A percentile compares a stretch with the other conserved stretches of the same genome.
phyloP scores from a whole-genome alignment of 1,284 basidiomycete genomes.

The Psilocybe mexicana region DNA sequence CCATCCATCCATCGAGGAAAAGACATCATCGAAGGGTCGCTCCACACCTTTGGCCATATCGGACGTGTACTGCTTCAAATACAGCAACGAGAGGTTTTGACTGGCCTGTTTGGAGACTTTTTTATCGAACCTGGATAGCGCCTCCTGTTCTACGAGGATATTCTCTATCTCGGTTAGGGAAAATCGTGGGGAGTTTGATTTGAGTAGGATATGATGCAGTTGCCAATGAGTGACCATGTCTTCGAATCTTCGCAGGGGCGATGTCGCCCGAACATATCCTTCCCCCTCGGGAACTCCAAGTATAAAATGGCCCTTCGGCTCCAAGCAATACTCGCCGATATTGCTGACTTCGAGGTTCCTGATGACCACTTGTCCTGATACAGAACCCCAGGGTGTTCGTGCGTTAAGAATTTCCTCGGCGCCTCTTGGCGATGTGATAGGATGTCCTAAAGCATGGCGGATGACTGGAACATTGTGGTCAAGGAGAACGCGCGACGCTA shows the following conservation, averaged over 20 bases:
- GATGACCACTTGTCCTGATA: conserved; percentile 37
- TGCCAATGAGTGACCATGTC: conserved; percentile 95
- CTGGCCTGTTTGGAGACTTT: conserved; percentile 12
- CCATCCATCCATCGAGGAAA: conserved; percentile 30
- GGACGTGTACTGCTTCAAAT: conserved; percentile 35
- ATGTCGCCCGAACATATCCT: conserved; percentile 85
- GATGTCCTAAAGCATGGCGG: conserved; percentile 54
- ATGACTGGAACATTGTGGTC: conserved; percentile 67
- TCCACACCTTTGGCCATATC: conserved; percentile 24
- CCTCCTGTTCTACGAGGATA: conserved; percentile 23
- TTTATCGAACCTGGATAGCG: conserved; percentile 6
- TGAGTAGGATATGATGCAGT: conserved; percentile 78
- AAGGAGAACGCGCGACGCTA: conserved; percentile 72
- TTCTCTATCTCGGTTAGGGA: conserved; percentile 41
- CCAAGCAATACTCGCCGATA: conserved; percentile 46
- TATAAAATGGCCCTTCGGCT: conserved; percentile 66
- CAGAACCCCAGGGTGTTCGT: conserved; percentile 44
- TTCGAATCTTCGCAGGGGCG: conserved; percentile 83
- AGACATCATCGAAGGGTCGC: conserved; percentile 29
- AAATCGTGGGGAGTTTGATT: conserved; percentile 38
- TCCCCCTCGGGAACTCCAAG: conserved; percentile 72
- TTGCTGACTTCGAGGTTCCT: conserved; percentile 35
- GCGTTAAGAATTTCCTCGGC: conserved; percentile 38
- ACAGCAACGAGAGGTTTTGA: conserved; percentile 34
- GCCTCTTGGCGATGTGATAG: conserved; percentile 35